Percentiles rank a stretch among this genome's conserved stretches.
phyloP scores from a whole-genome alignment of 2,329 filamentous ascomycete species.

The Cytospora piceae region DNA sequence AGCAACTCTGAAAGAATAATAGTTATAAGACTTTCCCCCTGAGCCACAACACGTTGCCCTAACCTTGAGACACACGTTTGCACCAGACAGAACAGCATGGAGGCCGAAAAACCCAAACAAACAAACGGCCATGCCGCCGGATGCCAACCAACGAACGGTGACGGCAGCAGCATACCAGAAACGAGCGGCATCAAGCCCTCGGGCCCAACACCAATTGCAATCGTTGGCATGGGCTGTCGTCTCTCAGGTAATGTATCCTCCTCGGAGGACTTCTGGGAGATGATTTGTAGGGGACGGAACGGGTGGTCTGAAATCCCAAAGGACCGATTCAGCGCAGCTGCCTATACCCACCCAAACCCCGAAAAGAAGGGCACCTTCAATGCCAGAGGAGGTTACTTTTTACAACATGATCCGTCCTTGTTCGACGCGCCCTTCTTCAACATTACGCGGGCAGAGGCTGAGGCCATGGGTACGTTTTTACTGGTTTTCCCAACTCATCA shows the following conservation, averaged over 20 bases:
- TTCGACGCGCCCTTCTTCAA: conserved; percentile 44
- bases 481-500: background rate
- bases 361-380: conserved; percentile 41
- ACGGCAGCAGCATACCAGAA: background rate
- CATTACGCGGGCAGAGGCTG: conserved; percentile 42
- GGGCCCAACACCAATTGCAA: conserved; percentile 12
- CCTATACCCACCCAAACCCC: conserved; percentile 42
- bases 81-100: background rate
- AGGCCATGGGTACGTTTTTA: conserved; percentile 39
- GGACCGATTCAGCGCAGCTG: conserved; percentile 40
- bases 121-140: background rate
- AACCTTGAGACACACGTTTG: too few species aligned
- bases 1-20: background rate
- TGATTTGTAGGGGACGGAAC: conserved; percentile 37
- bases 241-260: conserved; percentile 34
- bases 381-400: conserved; percentile 39
- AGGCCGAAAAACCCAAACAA: background rate
- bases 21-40: background rate
- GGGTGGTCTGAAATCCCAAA: conserved; percentile 39
- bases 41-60: background rate
- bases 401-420: conserved; percentile 37
- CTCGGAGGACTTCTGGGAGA: conserved; percentile 39
- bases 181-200: background rate
- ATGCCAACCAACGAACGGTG: background rate
- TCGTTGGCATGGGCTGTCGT: conserved; percentile 25